Conservation (phyloP, 1,139 yeast species). For the Geotrichum macrosporum region DNA sequence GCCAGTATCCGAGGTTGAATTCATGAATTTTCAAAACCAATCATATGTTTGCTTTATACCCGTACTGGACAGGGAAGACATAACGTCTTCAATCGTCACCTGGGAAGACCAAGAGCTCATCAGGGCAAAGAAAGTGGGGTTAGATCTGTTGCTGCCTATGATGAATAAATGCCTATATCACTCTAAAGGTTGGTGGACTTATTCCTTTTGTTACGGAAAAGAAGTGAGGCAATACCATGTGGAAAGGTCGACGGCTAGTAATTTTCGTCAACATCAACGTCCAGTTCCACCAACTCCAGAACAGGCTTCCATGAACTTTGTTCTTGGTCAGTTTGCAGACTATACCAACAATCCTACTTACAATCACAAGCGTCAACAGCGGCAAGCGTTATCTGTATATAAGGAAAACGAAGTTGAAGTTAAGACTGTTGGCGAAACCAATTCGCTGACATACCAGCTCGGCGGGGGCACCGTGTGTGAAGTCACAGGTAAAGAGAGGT, state of each 20-base stretch:
- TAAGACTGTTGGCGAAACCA: slow-evolving; percentile 16
- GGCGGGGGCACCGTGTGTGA: slow-evolving; percentile 70
- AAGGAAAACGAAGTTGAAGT: neutral
- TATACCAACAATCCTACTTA: no score
- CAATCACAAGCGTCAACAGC: neutral
- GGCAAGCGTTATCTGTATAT: neutral
- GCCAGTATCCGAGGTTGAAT: slow-evolving; percentile 7
- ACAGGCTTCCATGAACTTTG: slow-evolving; percentile 42
- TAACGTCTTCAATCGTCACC: neutral
- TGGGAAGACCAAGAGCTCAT: slow-evolving; percentile 12
- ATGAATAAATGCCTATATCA: slow-evolving; percentile 39
- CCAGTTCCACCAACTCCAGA: slow-evolving; percentile 34
- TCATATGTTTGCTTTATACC: slow-evolving; percentile 16
- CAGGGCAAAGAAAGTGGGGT: slow-evolving; percentile 28
- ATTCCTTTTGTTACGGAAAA: slow-evolving; percentile 53
- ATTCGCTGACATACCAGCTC: slow-evolving; percentile 43
- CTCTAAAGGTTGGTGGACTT: slow-evolving; percentile 60
- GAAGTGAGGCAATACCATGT: slow-evolving; percentile 56
- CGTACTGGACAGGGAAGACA: neutral
- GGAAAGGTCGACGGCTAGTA: slow-evolving; percentile 22
- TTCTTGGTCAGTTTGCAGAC: slow-evolving; percentile 51
- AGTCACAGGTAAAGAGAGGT: slow-evolving; percentile 58
- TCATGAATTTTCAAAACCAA: slow-evolving; percentile 12
- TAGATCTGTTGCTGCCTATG: slow-evolving; percentile 32
- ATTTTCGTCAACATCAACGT: neutral